Base-by-base conservation (phyloP, 2,329 filamentous ascomycete genomes). In the Penicillium sp. region DNA sequence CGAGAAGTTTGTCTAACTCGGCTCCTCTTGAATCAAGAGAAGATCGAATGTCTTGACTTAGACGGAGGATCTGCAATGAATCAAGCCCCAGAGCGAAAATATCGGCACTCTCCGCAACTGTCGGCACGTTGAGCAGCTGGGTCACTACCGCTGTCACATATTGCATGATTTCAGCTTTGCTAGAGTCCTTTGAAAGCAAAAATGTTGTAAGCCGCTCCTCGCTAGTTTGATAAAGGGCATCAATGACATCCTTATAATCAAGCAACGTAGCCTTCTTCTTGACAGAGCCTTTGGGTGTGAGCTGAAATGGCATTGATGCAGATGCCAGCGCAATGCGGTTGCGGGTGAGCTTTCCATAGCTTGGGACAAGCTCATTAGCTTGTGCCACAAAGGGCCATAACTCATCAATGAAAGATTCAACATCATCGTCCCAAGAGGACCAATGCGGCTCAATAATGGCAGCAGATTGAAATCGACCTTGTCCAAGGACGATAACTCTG, bases 371-470 rank as follows among this genome's bases (percentile, higher is more conserved):
- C 1, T 59, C 52, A 48, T 82, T 82, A 0, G 77, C 78, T 23
- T 69, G 57, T 31, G 78, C 65, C 0, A 82, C 67, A 0, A 58
- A 59, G 0, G 69, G 62, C 78, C 77, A 80, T 3, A 83, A 71
- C 34, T 68, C 69, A 3, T 78, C 71, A 2, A 80, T 56, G 1
- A 76, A 55, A 3, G 36, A n/a, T 1, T 23, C 34, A 2, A 37
- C 24, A 7, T 50, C 36, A 6, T 44, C 45, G 18, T 19, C 47
- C 29, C 43, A 33, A n/a, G 37, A 18, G 6, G 60, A 52, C 51
- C 66, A 63, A 10, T 57, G 42, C 2, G 65, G 69, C 59, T 77
- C 75, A 18, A 77, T 45, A 1, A 79, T 49, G 1, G 76, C 51
- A 13, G 66, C 63, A 5, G 75, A n/a, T 28, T 75, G 70, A 16